Conservation (phyloP, 1,139 yeast genomes). For the Saccharomyces hybrid region DNA sequence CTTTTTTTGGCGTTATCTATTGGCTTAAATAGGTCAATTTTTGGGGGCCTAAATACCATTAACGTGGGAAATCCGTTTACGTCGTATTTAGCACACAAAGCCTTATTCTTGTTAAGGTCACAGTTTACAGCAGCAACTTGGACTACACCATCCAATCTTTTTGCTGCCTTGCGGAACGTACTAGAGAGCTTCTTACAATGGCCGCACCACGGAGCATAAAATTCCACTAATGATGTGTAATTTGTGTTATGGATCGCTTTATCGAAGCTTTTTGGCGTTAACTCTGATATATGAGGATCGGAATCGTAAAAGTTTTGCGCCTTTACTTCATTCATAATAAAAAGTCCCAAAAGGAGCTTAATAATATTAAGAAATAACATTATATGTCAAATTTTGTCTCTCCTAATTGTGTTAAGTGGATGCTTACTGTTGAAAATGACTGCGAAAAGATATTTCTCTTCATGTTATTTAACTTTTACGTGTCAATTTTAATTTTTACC, state of each 20-base stretch:
- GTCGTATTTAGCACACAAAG: constrained; percentile 58
- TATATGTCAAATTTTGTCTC: too few species aligned
- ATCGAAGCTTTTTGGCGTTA: constrained; percentile 52
- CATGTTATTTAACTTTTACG: neutral
- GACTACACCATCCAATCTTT: constrained; percentile 41
- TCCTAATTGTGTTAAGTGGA: neutral
- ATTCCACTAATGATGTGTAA: constrained; percentile 78
- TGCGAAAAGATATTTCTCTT: neutral
- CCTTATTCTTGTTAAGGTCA: constrained; percentile 60
- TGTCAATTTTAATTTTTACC: neutral
- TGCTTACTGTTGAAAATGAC: neutral
- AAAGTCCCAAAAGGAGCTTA: neutral
- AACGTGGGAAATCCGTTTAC: constrained; percentile 78
- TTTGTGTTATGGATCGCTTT: constrained; percentile 59
- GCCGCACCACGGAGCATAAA: constrained; percentile 98
- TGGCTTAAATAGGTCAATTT: constrained; percentile 33
- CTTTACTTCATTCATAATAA: constrained; percentile 4
- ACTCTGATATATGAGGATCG: constrained; percentile 48
- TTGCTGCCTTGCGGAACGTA: constrained; percentile 57
- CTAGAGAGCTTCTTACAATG: constrained; percentile 57
- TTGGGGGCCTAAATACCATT: constrained; percentile 77
- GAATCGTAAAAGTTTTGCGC: constrained; percentile 37
- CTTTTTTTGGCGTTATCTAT: constrained; percentile 10
- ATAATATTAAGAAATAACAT: neutral
- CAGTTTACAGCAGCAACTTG: constrained; percentile 85